phyloP scores from a whole-genome alignment of 345 rosid species.

The Eucalyptus microcorys region DNA sequence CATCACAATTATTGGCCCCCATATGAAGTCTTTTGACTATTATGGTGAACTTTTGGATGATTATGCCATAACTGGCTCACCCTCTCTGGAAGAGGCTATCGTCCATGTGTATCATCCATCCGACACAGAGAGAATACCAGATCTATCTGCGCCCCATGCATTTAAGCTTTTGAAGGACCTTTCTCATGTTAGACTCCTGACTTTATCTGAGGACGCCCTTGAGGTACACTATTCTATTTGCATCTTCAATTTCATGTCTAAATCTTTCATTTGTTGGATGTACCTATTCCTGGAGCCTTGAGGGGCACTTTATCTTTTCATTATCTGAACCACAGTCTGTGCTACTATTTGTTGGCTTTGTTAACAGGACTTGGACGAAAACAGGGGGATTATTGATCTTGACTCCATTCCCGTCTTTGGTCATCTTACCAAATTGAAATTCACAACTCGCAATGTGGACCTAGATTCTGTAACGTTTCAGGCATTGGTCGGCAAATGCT shows the following conservation, averaged over 20 bases:
- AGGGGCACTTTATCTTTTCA: not conserved
- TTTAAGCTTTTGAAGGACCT: not conserved
- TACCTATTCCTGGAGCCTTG: not conserved
- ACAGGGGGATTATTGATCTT: not conserved
- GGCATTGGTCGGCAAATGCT: not conserved
- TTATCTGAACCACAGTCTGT: not conserved
- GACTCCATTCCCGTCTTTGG: not conserved
- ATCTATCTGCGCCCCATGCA: not conserved
- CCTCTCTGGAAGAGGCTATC: not conserved
- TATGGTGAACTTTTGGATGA: not conserved
- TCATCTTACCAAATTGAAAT: not conserved
- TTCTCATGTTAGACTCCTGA: not conserved
- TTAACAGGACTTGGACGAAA: not conserved
- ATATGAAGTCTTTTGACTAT: not conserved
- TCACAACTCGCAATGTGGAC: not conserved
- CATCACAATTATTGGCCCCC: not conserved
- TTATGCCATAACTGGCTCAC: not conserved
- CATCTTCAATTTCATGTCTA: not conserved
- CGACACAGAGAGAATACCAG: not conserved
- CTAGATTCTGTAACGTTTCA: not conserved
- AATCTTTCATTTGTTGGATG: not conserved
- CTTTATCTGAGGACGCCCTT: not conserved
- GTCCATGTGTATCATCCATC: not conserved
- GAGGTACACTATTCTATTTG: not conserved
- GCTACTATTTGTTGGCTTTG: not conserved